Evolutionary conservation across 2,329 filamentous ascomycete species (phyloP), one percentile per base, ranked within the genome.

Genomic region (Hypoxylon sp.): DNA sequence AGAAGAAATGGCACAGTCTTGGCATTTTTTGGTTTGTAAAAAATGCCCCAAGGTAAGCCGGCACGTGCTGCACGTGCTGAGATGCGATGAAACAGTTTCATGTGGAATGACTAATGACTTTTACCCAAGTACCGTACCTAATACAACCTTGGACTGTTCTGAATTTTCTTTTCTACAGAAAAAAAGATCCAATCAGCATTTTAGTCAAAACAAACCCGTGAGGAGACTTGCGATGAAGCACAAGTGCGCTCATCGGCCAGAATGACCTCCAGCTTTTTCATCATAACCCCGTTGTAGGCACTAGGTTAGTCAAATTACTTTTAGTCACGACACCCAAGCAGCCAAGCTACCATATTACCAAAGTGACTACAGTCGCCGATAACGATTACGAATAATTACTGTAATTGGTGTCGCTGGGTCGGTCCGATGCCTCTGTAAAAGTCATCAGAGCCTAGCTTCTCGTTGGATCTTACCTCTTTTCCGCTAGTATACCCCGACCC

Each of bases 351-450:
- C 6, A 26, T 24, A 46, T 13, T 26, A n/a, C n/a, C n/a, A n/a
- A n/a, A n/a, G n/a, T n/a, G n/a, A n/a, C n/a, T n/a, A n/a, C 22
- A 44, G 48, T 20, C 48, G 11, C 26, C 22, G 43, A 58, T 50
- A 10, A 49, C 34, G 41, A 37, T 32, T n/a, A 19, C 44, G 32
- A 53, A 48, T 51, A 22, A 51, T 4, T 48, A 55, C 50, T 49
- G 44, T n/a, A 48, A 52, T 51, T 30, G 37, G 47, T n/a, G 43
- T 43, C 28, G 30, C 32, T 43, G 32, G 56, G 61, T 67, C 64
- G 64, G 64, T 6, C 64, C 64, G 64, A 67, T 62, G 19, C 53
- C 20, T 47, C 17, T n/a, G 47, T n/a, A 44, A 50, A 39, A n/a
- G 43, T 49, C 54, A 26, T 32, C 10, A 19, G 17, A 20, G 24